Conservation (phyloP, 768 basidiomycete genomes). For the Suillus subalutaceus region DNA sequence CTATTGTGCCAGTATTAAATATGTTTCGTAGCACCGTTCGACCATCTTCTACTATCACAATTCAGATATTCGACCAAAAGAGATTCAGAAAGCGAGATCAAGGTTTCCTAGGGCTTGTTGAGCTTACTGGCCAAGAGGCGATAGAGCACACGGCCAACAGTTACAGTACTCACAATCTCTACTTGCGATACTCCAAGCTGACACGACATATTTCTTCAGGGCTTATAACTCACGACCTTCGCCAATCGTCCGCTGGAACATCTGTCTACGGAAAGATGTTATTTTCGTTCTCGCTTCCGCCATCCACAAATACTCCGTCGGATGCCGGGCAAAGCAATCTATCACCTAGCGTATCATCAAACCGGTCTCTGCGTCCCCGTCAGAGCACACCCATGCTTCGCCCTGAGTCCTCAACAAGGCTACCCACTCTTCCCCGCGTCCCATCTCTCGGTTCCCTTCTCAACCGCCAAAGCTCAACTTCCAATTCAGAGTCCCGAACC, state of each 20-base stretch:
- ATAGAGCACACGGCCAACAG: slow-evolving; percentile 49
- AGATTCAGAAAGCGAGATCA: slow-evolving; percentile 90
- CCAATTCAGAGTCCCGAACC: slow-evolving; percentile 11
- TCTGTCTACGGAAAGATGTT: slow-evolving; percentile 84
- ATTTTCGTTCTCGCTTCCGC: slow-evolving; percentile 56
- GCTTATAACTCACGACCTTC: slow-evolving; percentile 68
- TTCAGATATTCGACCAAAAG: slow-evolving; percentile 90
- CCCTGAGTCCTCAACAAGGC: slow-evolving; percentile 21
- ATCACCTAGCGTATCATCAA: slow-evolving; percentile 18
- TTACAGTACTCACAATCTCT: slow-evolving; percentile 40
- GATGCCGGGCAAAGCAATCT: slow-evolving; percentile 20
- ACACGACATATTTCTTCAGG: slow-evolving; percentile 40
- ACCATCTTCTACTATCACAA: slow-evolving; percentile 72
- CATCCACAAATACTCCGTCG: slow-evolving; percentile 36
- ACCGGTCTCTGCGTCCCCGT: slow-evolving; percentile 17
- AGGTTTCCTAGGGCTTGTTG: slow-evolving; percentile 67
- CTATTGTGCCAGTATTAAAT: slow-evolving; percentile 8
- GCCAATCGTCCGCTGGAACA: slow-evolving; percentile 25
- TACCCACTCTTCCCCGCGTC: slow-evolving; percentile 21
- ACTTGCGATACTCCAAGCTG: background rate
- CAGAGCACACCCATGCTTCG: slow-evolving; percentile 30
- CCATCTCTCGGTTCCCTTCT: slow-evolving; percentile 18
- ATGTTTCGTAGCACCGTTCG: slow-evolving; percentile 58
- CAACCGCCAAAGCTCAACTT: background rate
- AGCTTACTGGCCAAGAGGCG: slow-evolving; percentile 56